Percentiles rank a stretch among this genome's conserved stretches.
These are phyloP conservation scores for Clavaria fumosa DNA, from an alignment of 768 basidiomycete genomes.

Conservation along the genomic window DNA sequence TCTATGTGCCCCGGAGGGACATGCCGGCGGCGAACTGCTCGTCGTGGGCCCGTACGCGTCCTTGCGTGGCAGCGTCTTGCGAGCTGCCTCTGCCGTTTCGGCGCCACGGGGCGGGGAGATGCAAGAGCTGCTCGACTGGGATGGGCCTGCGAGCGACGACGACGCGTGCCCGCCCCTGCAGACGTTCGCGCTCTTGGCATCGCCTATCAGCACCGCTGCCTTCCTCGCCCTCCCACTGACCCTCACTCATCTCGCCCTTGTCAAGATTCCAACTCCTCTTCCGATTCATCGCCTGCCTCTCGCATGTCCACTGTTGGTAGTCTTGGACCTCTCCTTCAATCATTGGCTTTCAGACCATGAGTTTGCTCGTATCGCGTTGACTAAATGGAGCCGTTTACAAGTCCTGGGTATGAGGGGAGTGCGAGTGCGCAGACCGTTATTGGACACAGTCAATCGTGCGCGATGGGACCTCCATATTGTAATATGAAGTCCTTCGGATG, in stretches of 20 bases:
- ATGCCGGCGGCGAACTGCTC: conserved; percentile 49
- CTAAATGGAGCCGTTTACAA: neutral
- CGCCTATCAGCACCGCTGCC: conserved; percentile 27
- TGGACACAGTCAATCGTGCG: no score
- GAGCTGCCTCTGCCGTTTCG: conserved; percentile 20
- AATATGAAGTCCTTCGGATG: no score
- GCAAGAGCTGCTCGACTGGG: conserved; percentile 25
- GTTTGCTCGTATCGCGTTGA: neutral
- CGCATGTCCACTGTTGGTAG: conserved; percentile 42
- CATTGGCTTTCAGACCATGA: conserved; percentile 20
- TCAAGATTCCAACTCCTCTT: conserved; percentile 26
- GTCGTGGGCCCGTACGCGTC: conserved; percentile 40
- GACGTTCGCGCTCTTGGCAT: conserved; percentile 36
- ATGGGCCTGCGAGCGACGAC: conserved; percentile 20
- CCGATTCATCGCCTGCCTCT: conserved; percentile 42
- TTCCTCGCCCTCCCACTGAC: conserved; percentile 45
- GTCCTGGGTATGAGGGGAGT: no score
- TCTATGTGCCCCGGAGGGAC: conserved; percentile 33
- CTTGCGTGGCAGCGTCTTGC: conserved; percentile 29
- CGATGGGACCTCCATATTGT: no score
- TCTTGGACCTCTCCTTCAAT: conserved; percentile 60
- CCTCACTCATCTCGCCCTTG: conserved; percentile 39
- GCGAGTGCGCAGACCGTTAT: no score
- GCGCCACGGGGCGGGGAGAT: conserved; percentile 6
- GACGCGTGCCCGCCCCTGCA: conserved; percentile 21